Evolutionary conservation across 805 yeast genomes (phyloP).

Genomic region (Sugiyamaella lignohabitans): DNA sequence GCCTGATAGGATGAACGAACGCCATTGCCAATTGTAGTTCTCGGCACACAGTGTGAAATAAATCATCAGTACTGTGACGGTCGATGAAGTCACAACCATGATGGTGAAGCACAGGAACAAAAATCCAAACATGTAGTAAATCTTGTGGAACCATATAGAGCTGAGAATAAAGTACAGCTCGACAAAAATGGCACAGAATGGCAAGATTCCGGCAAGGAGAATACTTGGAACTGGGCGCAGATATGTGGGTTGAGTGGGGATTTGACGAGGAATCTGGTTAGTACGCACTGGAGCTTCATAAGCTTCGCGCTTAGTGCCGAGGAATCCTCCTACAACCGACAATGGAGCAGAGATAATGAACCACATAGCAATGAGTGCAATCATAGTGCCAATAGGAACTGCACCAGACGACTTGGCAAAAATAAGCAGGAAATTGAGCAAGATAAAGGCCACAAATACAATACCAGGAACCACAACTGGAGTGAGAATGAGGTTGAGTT

Average conservation of each 20-base stretch:
- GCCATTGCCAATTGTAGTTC: slow-evolving; percentile 98
- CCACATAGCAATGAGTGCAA: slow-evolving; percentile 79
- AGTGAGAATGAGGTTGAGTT: slow-evolving; percentile 71
- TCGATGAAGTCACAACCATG: slow-evolving; percentile 72
- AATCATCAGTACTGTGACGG: slow-evolving; percentile 72
- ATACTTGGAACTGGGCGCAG: slow-evolving; percentile 60
- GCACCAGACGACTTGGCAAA: slow-evolving; percentile 85
- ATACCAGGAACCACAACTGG: slow-evolving; percentile 82
- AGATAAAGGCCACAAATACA: slow-evolving; percentile 55
- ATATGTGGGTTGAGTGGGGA: slow-evolving; percentile 86
- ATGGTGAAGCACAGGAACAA: slow-evolving; percentile 79
- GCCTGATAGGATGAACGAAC: slow-evolving; percentile 78
- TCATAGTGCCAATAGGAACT: slow-evolving; percentile 84
- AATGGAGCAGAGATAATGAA: slow-evolving; percentile 77
- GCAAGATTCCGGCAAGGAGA: slow-evolving; percentile 80
- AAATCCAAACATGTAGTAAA: slow-evolving; percentile 97
- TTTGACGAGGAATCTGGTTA: slow-evolving; percentile 93
- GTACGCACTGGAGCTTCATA: slow-evolving; percentile 75
- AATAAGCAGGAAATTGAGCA: slow-evolving; percentile 76
- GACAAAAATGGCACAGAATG: slow-evolving; percentile 90
- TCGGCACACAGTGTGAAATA: slow-evolving; percentile 85
- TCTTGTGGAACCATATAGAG: slow-evolving; percentile 88
- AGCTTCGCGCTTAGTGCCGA: slow-evolving; percentile 58
- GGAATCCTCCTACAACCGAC: slow-evolving; percentile 72
- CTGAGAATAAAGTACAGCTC: slow-evolving; percentile 90